phyloP scores from a whole-genome alignment of 2,329 filamentous ascomycete species.

The Pyrenochaeta sp. region DNA sequence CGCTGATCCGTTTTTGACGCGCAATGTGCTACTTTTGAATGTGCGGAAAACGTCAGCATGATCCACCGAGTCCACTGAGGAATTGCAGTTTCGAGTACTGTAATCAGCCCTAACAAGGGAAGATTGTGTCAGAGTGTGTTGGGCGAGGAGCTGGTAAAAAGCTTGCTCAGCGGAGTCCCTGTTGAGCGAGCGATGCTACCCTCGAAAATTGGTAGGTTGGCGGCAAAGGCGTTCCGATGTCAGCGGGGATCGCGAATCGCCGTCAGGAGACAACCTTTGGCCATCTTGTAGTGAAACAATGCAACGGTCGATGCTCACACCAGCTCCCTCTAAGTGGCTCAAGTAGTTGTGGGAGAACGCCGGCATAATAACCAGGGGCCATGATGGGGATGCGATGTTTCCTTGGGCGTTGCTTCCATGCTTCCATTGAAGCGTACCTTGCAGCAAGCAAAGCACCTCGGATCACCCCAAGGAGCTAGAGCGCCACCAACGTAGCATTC shows the following conservation, averaged over 20 bases:
- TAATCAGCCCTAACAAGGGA: conserved; percentile 1
- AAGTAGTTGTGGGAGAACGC: conserved; percentile 8
- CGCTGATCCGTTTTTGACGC: conserved; percentile 17
- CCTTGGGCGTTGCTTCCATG: conserved; percentile 15
- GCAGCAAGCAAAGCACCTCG: conserved; percentile 16
- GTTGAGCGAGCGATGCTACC: conserved; percentile 15
- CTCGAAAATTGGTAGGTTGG: conserved; percentile 5
- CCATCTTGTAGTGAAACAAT: conserved; percentile 13
- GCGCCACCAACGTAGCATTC: conserved; percentile 28
- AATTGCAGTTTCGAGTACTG: conserved; percentile 2
- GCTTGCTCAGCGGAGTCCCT: conserved; percentile 17
- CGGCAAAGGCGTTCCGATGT: conserved; percentile 15
- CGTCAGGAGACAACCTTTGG: not conserved
- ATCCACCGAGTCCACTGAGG: conserved; percentile 4
- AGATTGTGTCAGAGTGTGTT: conserved; percentile 18
- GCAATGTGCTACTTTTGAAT: conserved; percentile 13
- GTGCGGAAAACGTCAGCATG: conserved; percentile 18
- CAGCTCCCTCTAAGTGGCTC: conserved; percentile 3
- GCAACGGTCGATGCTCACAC: conserved; percentile 4
- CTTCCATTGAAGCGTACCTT: conserved; percentile 29
- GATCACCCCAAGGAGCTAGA: conserved; percentile 24
- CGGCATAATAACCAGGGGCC: conserved; percentile 15
- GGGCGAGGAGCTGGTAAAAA: conserved; percentile 18
- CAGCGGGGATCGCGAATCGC: conserved; percentile 13
- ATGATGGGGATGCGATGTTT: conserved; percentile 12